Base-by-base conservation (phyloP, 2,329 filamentous ascomycete genomes). In the Fusarium albosuccineum region DNA sequence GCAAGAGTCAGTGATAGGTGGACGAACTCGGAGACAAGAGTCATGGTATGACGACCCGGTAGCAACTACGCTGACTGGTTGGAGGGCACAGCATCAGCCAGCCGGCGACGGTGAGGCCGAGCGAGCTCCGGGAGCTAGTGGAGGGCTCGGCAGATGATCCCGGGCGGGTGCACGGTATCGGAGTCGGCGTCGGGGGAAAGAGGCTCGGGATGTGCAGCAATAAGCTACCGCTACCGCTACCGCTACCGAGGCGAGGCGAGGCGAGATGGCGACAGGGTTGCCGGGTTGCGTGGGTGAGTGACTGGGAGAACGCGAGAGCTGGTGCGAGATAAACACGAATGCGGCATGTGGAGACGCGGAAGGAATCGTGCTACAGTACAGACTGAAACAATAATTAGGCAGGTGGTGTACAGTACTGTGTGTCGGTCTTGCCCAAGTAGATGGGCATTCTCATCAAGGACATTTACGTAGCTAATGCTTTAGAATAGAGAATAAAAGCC, bases 1-100 rank as follows among this genome's bases (percentile, higher is more conserved):
- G 17, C 3, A 49, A 49, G 54, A 46, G 51, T 51, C 60, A 62
- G 36, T 59, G 59, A 26, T 71, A 49, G 67, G 66, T 57, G 57
- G 62, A 74, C 72, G 68, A 70, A 74, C 72, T 74, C 72, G 61
- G 72, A 74, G 64, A 74, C 72, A 59, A 74, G 70, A 60, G 70
- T 71, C 72, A 74, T 74, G 64, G 65, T 67, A 60, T 36, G 50
- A 45, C 48, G 45, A 57, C 55, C 41, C 61, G 53, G 62, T 50
- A 58, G 46, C 36, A 56, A 61, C 59, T 46, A 55, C 56, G 55
- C 44, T 55, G 53, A 37, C 26, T 48, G 10, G 48, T 44, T 34
- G 16, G 34, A 51, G 57, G 61, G 53, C 40, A 67, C 56, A 56
- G 61, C 59, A 69, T 69, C 57, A 54, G 62, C 61, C 57, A 63